Evolutionary conservation across 192 early-diverging fungal species (phyloP).

Genomic region (Phycomyces nitens): DNA sequence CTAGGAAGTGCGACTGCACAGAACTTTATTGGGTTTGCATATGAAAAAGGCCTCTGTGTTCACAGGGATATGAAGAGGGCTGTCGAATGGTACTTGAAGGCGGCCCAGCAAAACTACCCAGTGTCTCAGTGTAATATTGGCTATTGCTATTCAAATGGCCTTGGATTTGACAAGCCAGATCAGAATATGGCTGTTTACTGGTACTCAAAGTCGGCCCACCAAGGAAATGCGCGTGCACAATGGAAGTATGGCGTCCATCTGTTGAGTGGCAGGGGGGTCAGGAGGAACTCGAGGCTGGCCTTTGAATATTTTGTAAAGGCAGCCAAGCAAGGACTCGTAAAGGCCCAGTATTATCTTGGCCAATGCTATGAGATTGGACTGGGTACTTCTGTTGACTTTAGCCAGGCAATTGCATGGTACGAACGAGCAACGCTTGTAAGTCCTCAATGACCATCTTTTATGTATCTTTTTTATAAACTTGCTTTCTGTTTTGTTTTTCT

Average conservation of each 20-base stretch:
- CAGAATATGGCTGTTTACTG: constrained; percentile 41
- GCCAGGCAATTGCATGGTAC: constrained; percentile 31
- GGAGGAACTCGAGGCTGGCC: constrained; percentile 42
- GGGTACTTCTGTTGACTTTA: constrained; percentile 26
- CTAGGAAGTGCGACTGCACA: constrained; percentile 56
- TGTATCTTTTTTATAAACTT: no score
- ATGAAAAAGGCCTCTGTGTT: constrained; percentile 9
- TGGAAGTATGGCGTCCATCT: constrained; percentile 54
- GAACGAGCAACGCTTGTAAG: constrained; percentile 27
- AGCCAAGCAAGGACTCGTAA: constrained; percentile 65
- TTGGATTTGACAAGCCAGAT: constrained; percentile 56
- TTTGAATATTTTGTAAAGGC: constrained; percentile 56
- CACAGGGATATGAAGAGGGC: constrained; percentile 52
- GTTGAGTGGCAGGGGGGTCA: constrained; percentile 47
- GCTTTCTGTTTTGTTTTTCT: not conserved
- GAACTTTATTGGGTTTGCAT: constrained; percentile 20
- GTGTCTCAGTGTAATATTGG: constrained; percentile 85
- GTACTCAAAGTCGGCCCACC: constrained; percentile 25
- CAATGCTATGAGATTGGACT: constrained; percentile 50
- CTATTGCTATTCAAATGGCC: constrained; percentile 72
- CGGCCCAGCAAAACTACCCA: constrained; percentile 69
- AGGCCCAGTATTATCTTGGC: constrained; percentile 49
- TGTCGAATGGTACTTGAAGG: constrained; percentile 59
- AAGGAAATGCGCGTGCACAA: constrained; percentile 54
- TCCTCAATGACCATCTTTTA: no score